Evolutionary conservation across 768 basidiomycete genomes (phyloP), one percentile per base, ranked within the genome.

Genomic region (Hebeloma cylindrosporum): DNA sequence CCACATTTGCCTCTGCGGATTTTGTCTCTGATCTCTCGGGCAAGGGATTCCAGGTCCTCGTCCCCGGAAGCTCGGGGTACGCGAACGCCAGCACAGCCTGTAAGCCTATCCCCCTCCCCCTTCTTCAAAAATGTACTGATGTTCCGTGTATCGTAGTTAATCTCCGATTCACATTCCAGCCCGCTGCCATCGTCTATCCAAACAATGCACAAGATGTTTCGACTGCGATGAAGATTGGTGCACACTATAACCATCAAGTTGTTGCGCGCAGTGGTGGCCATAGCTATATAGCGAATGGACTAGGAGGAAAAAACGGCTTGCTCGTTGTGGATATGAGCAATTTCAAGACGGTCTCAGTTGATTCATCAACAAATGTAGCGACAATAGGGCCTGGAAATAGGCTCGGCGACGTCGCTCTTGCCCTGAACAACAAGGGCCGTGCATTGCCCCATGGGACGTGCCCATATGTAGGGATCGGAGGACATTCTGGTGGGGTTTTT

Each of bases 381-480:
- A 57, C 61, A 1, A 66, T 75, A 35, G 67, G 63, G 35, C 54
- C 61, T 0, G 74, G 74, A 10, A 70, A 65, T 26, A 52, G 64
- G 13, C 58, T 75, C 0, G 71, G 71, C 7, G 61, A 73, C 23
- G 54, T 74, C 11, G 69, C 69, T 0, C 29, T 66, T 20, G 58
- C 56, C 2, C 54, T 76, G 42, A 68, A 68, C 45, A 54, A 58
- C 4, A 53, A 64, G 14, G 66, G 69, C 14, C 43, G 70, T 23
- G 72, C 66, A 2, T 48, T 71, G 38, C 66, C 71, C 1, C 74
- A 74, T 47, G 74, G 73, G 5, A 69, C 69, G 3, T 75, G 72
- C 47, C 65, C 72, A 0, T 70, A 73, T 40, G 72, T 76, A 20
- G 73, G 74, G 2, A 57, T 74, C 7, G 73, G 74, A 7, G 74